Evolutionary conservation across 1,284 basidiomycete genomes (phyloP), one percentile per base, ranked within the genome.

Genomic region (Pseudozyma tsukubaensis): DNA sequence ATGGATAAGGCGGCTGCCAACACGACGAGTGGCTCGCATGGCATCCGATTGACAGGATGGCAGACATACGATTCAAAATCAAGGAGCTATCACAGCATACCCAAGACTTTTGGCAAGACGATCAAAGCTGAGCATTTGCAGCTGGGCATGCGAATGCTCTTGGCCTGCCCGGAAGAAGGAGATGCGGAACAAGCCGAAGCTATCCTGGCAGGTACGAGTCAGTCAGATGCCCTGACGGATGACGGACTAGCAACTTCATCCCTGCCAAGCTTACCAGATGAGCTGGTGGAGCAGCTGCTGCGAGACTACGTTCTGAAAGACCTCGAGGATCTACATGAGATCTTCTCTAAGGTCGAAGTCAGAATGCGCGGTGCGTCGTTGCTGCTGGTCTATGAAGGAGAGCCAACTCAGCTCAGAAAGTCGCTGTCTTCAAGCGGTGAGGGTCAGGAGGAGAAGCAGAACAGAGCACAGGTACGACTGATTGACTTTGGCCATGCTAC

Each of bases 401-500:
- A 91, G 69, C 85, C 85, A 68, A 81, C 72, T 13, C 83, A 86
- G 9, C 87, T 90, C 7, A 82, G 83, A 34, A 81, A 83, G 21
- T 58, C 39, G 7, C 45, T 62, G 2, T 18, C 13, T 1, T 1
- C 6, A 3, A 32, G 16, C 7, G 12, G 21, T 3, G 43, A 24
- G 7, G 51, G n/a, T 1, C 19, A n/a, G n/a, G n/a, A n/a, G n/a
- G n/a, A n/a, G n/a, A 12, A 36, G 42, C 35, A 34, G 34, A 43
- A 51, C 9, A 39, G 18, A 34, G 49, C 70, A 12, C 59, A 61
- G 10, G 87, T 96, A 60, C 91, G 91, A 65, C 85, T 97, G 71
- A 97, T 97, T 66, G 95, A 98, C 86, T 97, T 98, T 85, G 95
- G 94, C 4, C 96, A 98, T 85, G 92, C 94, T 4, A 87, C 88